Evolutionary conservation across 2,329 filamentous ascomycete genomes (phyloP), one percentile per base, ranked within the genome.

Genomic region (Fusarium subglutinans): DNA sequence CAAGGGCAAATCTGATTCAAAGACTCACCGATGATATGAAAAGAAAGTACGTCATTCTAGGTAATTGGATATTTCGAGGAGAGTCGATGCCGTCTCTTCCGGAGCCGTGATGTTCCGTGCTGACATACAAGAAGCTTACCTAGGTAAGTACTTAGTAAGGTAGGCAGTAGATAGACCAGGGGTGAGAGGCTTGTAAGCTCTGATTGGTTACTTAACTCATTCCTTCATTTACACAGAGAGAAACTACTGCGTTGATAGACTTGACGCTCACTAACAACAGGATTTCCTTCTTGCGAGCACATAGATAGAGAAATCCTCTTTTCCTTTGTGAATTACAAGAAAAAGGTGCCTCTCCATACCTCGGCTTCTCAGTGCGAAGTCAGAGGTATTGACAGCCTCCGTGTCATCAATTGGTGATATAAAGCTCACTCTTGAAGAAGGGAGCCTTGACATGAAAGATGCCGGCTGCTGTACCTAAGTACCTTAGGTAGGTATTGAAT

Each of bases 91-190:
- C 72, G 72, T 70, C 63, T 53, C 58, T 62, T 73, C 72, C 73
- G 72, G 73, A 63, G 51, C 73, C 59, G 72, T 44, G 66, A 75
- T 75, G 47, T 75, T 75, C 73, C 73, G 73, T 55, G 61, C 72
- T 75, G 69, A 64, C 65, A 48, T 66, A 54, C 38, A 41, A 41
- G 40, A 41, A 41, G 38, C 38, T 40, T 40, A 40, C 15, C 33
- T 35, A 44, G 41, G 41, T 44, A 17, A 15, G n/a, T 17, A 20
- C 40, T n/a, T 41, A n/a, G 20, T 22, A 3, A 24, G 24, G 24
- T 26, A 26, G 41, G 6, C 8, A 44, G 10, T 35, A 70, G 44
- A 35, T 45, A 66, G 45, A 41, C 38, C 15, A 66, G 60, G 70
- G 56, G 40, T 47, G 56, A 41, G 28, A 30, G 50, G 43, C 28